Percentiles rank a stretch among this genome's conserved stretches.
phyloP scores from a whole-genome alignment of 306 rosid species.

The Pyrus bretschneideri region DNA sequence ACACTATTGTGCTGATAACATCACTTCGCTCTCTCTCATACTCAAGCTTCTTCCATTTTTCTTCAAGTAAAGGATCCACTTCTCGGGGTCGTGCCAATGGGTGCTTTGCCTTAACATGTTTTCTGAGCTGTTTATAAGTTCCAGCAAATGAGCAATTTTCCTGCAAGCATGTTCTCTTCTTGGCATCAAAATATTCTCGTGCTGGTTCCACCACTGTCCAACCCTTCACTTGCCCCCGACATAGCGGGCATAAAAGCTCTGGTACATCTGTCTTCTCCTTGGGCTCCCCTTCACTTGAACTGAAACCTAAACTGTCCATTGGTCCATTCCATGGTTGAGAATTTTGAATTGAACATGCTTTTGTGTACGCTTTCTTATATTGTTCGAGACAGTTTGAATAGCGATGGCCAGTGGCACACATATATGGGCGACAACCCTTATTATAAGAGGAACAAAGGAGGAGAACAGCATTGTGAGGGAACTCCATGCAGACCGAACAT shows the following conservation, averaged over 20 bases:
- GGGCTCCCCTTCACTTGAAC: slow-evolving; percentile 38
- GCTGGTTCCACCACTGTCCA: slow-evolving; percentile 97
- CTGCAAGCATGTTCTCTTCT: slow-evolving; percentile 90
- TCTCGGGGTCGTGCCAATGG: slow-evolving; percentile 87
- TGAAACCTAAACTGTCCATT: slow-evolving; percentile 29
- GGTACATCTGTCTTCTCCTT: slow-evolving; percentile 41
- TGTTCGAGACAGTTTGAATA: slow-evolving; percentile 95
- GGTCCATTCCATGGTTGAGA: slow-evolving; percentile 23
- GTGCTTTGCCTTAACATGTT: slow-evolving; percentile 77
- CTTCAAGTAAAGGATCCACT: slow-evolving; percentile 79
- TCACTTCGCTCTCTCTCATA: slow-evolving; percentile 84
- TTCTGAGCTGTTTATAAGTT: slow-evolving; percentile 69
- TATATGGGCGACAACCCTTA: slow-evolving; percentile 95
- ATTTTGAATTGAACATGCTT: slow-evolving; percentile 43
- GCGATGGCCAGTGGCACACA: slow-evolving; percentile 92
- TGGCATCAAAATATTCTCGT: slow-evolving; percentile 65
- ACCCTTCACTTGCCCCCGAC: slow-evolving; percentile 92
- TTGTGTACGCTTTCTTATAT: slow-evolving; percentile 82
- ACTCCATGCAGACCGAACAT: slow-evolving; percentile 96
- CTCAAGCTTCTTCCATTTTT: slow-evolving; percentile 89
- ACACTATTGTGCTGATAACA: slow-evolving; percentile 82
- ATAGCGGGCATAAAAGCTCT: slow-evolving; percentile 93
- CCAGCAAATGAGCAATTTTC: slow-evolving; percentile 81
- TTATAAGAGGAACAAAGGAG: slow-evolving; percentile 94
- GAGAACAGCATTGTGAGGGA: slow-evolving; percentile 94